phyloP scores from a whole-genome alignment of 2,329 filamentous ascomycete species.

The Exserohilum turcica region DNA sequence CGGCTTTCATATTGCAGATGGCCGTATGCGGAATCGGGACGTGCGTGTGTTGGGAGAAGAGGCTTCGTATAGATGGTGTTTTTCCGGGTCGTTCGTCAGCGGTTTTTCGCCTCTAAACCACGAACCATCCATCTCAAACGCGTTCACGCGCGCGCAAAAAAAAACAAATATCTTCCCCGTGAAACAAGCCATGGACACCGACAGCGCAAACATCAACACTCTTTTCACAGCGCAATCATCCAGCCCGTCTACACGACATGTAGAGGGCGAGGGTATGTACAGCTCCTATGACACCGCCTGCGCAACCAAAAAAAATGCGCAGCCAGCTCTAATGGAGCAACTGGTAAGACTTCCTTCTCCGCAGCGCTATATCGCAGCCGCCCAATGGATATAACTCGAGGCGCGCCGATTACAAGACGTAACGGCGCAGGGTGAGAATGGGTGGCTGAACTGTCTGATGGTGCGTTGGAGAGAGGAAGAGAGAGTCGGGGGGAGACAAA shows the following conservation, averaged over 20 bases:
- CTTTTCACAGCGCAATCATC: not conserved
- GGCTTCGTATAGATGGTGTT: no score
- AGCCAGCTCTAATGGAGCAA: conserved; percentile 76
- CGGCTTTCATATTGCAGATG: no score
- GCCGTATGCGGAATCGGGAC: no score
- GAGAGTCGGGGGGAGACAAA: conserved; percentile 8
- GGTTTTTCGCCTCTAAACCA: no score
- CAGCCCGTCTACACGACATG: not conserved
- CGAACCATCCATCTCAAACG: no score
- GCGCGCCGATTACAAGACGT: conserved; percentile 47
- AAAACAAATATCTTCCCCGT: no score
- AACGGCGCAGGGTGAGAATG: conserved; percentile 44
- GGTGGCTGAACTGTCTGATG: conserved; percentile 49
- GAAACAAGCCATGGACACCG: no score
- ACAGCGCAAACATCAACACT: no score
- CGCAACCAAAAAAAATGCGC: conserved; percentile 68
- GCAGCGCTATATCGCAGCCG: conserved; percentile 65
- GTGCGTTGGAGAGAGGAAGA: conserved; percentile 38
- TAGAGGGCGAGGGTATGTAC: conserved; percentile 59
- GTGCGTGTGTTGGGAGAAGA: no score
- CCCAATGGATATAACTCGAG: conserved; percentile 41
- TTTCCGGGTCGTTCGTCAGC: no score
- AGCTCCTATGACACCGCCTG: conserved; percentile 85
- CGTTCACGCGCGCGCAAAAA: no score
- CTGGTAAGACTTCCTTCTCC: conserved; percentile 56